Percentiles rank a stretch among this genome's conserved stretches.
These are phyloP conservation scores for Colletotrichum sp. DNA, from an alignment of 2,329 filamentous ascomycete species.

Conservation along the genomic window DNA sequence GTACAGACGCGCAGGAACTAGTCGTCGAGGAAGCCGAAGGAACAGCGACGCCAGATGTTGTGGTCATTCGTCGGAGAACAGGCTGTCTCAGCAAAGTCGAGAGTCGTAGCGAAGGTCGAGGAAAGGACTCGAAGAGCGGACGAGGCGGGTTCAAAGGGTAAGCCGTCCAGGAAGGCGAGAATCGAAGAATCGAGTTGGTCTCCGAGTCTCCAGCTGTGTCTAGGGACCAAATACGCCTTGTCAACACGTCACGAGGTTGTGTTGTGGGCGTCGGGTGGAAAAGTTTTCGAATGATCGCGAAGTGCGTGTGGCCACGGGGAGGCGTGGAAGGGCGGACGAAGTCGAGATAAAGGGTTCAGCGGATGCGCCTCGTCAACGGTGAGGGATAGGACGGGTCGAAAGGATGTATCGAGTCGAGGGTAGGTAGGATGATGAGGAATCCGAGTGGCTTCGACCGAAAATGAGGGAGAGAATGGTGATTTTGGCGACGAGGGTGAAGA, in stretches of 20 bases:
- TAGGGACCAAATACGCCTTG: not conserved
- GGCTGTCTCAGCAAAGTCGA: not conserved
- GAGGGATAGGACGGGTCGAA: slow-evolving; percentile 27
- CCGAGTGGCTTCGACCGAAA: slow-evolving; percentile 14
- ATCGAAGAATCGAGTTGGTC: not conserved
- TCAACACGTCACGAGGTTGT: not conserved
- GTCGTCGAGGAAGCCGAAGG: not conserved
- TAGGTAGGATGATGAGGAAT: slow-evolving; percentile 6
- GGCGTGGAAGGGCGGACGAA: slow-evolving; percentile 21
- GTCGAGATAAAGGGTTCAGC: slow-evolving; percentile 26
- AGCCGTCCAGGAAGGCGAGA: not conserved
- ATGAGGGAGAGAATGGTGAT: slow-evolving; percentile 14
- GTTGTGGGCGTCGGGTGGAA: slow-evolving; percentile 5
- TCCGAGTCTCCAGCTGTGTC: not conserved
- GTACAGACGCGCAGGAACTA: slow-evolving; percentile 41
- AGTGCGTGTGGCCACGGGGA: slow-evolving; percentile 23
- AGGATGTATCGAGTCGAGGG: slow-evolving; percentile 16
- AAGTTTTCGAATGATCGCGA: slow-evolving; percentile 23
- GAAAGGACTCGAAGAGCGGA: not conserved
- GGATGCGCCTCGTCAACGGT: slow-evolving; percentile 35
- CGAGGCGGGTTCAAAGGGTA: not conserved
- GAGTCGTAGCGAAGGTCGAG: not conserved
- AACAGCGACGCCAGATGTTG: not conserved
- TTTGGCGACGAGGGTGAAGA: slow-evolving; percentile 12
- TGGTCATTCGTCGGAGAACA: slow-evolving; percentile 17